phyloP scores from a whole-genome alignment of 1,284 basidiomycete species.

The Pisolithus thermaeus region DNA sequence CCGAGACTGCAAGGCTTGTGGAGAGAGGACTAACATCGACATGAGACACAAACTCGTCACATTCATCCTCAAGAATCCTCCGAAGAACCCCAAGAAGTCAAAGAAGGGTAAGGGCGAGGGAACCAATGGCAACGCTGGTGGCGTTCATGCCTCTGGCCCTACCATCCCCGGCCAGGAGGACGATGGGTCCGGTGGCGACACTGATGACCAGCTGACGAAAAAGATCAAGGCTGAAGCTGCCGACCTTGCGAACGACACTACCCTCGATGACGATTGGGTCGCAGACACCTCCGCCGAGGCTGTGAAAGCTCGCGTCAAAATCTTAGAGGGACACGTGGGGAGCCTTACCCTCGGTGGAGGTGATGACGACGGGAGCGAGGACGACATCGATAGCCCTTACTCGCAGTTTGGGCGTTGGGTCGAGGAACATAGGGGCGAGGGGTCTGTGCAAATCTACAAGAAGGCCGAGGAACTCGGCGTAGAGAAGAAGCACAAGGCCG shows the following conservation, averaged over 20 bases:
- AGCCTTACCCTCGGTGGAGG: constrained; percentile 27
- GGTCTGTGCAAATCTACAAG: constrained; percentile 72
- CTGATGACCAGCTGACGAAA: constrained; percentile 77
- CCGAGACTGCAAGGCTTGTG: constrained; percentile 98
- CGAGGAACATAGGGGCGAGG: constrained; percentile 64
- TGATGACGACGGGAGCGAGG: constrained; percentile 82
- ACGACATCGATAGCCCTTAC: constrained; percentile 85
- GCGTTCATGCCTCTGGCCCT: constrained; percentile 26
- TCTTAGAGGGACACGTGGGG: constrained; percentile 63
- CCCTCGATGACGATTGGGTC: constrained; percentile 80
- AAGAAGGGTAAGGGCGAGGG: constrained; percentile 56
- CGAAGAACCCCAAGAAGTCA: constrained; percentile 77
- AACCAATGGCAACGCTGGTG: constrained; percentile 47
- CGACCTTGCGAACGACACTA: constrained; percentile 58
- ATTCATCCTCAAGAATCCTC: constrained; percentile 97
- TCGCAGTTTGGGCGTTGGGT: constrained; percentile 83
- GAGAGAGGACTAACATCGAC: constrained; percentile 86
- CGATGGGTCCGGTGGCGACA: constrained; percentile 46
- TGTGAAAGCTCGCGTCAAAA: constrained; percentile 80
- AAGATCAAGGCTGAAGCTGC: constrained; percentile 86
- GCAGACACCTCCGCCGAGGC: constrained; percentile 90
- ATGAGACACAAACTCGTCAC: constrained; percentile 98
- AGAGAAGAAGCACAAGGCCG: constrained; percentile 92
- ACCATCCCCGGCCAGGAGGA: constrained; percentile 26
- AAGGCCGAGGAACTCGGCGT: constrained; percentile 91